Conservation (phyloP, 768 basidiomycete species). For the Russula sp. region DNA sequence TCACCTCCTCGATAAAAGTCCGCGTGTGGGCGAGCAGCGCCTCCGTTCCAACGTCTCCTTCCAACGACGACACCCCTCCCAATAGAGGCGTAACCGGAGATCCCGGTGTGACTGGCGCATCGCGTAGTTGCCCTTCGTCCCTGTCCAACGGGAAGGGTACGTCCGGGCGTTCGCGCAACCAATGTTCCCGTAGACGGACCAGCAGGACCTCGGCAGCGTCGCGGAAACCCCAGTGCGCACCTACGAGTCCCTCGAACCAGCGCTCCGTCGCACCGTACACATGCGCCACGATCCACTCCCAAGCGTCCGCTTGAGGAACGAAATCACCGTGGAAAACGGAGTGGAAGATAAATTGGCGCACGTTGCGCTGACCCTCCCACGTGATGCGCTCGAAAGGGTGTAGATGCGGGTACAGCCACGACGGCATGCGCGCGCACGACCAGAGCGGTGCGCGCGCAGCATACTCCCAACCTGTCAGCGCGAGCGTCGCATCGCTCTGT, state of each 20-base stretch:
- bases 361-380: slow-evolving; percentile 32
- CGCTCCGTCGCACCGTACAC: slow-evolving; percentile 36
- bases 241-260: slow-evolving; percentile 37
- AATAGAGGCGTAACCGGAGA: background rate
- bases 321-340: slow-evolving; percentile 30
- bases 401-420: slow-evolving; percentile 32
- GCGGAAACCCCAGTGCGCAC: slow-evolving; percentile 35
- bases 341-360: slow-evolving; percentile 32
- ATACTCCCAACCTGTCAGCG: slow-evolving; percentile 37
- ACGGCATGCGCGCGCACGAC: slow-evolving; percentile 38
- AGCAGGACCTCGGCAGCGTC: slow-evolving; percentile 33
- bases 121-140: slow-evolving; percentile 15
- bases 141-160: slow-evolving; percentile 30
- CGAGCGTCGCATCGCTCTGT: slow-evolving; percentile 27
- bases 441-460: slow-evolving; percentile 36
- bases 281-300: slow-evolving; percentile 36
- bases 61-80: background rate
- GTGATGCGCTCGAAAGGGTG: slow-evolving; percentile 32
- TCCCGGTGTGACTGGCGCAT: background rate
- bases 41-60: background rate
- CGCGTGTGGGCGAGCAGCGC: slow-evolving; percentile 15
- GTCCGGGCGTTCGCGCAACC: slow-evolving; percentile 34
- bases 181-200: slow-evolving; percentile 32
- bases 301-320: slow-evolving; percentile 24
- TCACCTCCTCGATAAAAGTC: slow-evolving; percentile 24